Conservation (phyloP, 139 green algal genomes). For the Haematococcus sp. region DNA sequence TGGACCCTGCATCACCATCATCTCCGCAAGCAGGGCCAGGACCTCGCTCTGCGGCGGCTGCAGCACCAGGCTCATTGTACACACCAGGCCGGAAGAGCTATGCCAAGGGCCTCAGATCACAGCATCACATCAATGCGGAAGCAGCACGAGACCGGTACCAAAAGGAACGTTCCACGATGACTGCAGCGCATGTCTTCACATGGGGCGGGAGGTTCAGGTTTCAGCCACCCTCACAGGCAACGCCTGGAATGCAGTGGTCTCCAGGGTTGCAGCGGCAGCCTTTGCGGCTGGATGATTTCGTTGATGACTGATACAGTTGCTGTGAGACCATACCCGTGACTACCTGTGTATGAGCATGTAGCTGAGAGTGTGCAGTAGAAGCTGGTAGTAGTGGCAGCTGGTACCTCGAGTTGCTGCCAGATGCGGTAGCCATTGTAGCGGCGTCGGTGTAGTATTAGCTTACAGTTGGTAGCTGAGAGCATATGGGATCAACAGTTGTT, state of each 20-base stretch:
- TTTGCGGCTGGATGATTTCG: background rate
- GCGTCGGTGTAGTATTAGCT: too few relatives aligned
- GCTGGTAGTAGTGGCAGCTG: too few relatives aligned
- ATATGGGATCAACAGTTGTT: too few relatives aligned
- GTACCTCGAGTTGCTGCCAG: too few relatives aligned
- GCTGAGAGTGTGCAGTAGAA: too few relatives aligned
- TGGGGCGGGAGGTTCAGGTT: background rate
- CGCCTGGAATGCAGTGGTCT: background rate
- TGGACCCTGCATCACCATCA: too few relatives aligned
- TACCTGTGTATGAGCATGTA: too few relatives aligned
- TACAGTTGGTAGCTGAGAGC: too few relatives aligned
- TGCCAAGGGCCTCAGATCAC: background rate
- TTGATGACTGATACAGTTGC: background rate
- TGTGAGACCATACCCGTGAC: too few relatives aligned
- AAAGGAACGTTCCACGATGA: conserved; percentile 4
- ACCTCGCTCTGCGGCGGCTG: background rate
- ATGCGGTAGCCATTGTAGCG: too few relatives aligned
- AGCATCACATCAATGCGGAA: background rate
- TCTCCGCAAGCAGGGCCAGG: too few relatives aligned
- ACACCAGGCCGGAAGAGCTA: background rate
- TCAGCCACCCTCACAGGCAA: background rate
- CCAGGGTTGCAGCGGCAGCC: background rate
- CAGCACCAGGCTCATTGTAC: background rate
- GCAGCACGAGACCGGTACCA: background rate
- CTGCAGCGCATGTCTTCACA: conserved; percentile 1